phyloP scores from a whole-genome alignment of 2,329 filamentous ascomycete genomes.

The Cladosporium sp. region DNA sequence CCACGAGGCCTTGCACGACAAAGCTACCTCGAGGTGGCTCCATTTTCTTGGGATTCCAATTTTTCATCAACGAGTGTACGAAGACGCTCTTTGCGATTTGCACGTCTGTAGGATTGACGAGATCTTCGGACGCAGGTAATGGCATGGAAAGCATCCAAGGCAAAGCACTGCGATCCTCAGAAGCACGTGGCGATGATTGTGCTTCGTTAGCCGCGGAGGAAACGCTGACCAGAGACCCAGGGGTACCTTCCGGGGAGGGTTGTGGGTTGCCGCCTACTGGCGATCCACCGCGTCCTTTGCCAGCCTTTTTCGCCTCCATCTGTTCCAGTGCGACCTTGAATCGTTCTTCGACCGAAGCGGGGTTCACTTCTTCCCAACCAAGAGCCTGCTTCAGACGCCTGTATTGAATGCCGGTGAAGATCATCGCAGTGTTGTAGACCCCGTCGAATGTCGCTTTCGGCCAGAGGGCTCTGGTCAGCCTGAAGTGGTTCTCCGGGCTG shows the following conservation, averaged over 20 bases:
- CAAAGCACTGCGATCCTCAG: slow-evolving; percentile 21
- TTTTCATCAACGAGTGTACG: slow-evolving; percentile 28
- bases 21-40: slow-evolving; percentile 50
- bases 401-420: slow-evolving; percentile 41
- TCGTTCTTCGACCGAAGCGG: slow-evolving; percentile 37
- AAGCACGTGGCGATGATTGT: slow-evolving; percentile 22
- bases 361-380: slow-evolving; percentile 39
- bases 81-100: slow-evolving; percentile 37
- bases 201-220: slow-evolving; percentile 23
- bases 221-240: slow-evolving; percentile 19
- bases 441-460: slow-evolving; percentile 41
- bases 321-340: slow-evolving; percentile 34
- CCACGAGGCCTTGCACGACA: slow-evolving; percentile 48
- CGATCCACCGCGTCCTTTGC: slow-evolving; percentile 6
- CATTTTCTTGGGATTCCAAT: slow-evolving; percentile 37
- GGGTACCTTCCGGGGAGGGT: slow-evolving; percentile 26
- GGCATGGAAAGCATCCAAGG: slow-evolving; percentile 33
- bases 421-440: slow-evolving; percentile 39
- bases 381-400: slow-evolving; percentile 41
- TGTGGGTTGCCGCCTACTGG: slow-evolving; percentile 24
- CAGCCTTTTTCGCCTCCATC: slow-evolving; percentile 34
- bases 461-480: slow-evolving; percentile 42
- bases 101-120: slow-evolving; percentile 28
- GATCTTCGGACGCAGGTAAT: slow-evolving; percentile 24
- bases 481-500: slow-evolving; percentile 44